A percentile compares a stretch with the other conserved stretches of the same genome.
phyloP scores from a whole-genome alignment of 176 grass and related monocot genomes.

The Bolboschoenus planiculmis region DNA sequence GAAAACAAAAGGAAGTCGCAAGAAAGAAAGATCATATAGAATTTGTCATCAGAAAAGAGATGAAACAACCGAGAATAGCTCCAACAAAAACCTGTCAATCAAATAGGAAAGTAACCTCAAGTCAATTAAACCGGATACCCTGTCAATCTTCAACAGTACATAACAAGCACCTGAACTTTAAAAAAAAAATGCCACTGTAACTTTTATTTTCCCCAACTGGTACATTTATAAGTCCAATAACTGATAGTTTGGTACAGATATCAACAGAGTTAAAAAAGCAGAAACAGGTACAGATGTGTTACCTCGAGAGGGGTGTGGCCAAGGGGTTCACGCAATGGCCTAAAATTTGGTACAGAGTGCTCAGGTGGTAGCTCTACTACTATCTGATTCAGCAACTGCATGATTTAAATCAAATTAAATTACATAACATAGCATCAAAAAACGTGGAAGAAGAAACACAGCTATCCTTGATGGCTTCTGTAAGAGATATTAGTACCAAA shows the following conservation, averaged over 20 bases:
- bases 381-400: slow-evolving; percentile 98
- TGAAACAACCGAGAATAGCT: slow-evolving; percentile 61
- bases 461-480: not conserved
- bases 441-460: not conserved
- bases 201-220: not conserved
- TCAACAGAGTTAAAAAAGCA: not conserved
- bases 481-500: not conserved
- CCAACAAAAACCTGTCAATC: slow-evolving; percentile 64
- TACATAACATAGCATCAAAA: not conserved
- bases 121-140: not conserved
- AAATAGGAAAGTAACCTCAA: not conserved
- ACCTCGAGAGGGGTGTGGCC: slow-evolving; percentile 97
- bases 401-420: slow-evolving; percentile 16
- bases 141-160: not conserved
- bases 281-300: slow-evolving; percentile 19
- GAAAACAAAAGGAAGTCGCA: not conserved
- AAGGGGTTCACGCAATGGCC: slow-evolving; percentile 81
- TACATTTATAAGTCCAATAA: slow-evolving; percentile 2
- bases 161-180: not conserved
- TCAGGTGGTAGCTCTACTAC: slow-evolving; percentile 81
- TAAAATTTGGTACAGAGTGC: slow-evolving; percentile 71
- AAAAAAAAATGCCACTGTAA: not conserved
- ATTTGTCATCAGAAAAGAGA: slow-evolving; percentile 53
- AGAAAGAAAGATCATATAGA: slow-evolving; percentile 36
- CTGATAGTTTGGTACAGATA: slow-evolving; percentile 5